Base-by-base conservation (phyloP, 1,139 yeast species). In the Geotrichum australiense region DNA sequence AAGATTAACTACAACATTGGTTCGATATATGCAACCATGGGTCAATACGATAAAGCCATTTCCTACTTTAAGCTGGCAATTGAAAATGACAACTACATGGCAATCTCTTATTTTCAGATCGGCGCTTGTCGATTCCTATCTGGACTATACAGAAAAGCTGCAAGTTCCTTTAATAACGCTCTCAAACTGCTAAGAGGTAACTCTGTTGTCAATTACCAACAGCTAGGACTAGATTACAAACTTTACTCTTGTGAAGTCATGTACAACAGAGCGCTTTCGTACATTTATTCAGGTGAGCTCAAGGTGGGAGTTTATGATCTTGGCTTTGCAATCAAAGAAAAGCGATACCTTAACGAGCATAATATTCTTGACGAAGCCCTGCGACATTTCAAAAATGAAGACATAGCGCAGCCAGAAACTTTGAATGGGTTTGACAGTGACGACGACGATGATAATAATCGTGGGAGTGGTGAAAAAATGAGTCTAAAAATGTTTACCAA, bases 161-260 rank as follows among this genome's bases (percentile, higher is more conserved):
- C 48, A 19, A 43, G 39, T 12, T 41, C 49, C 20, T 52, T 50
- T 39, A 49, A 50, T 30, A 49, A 46, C 16, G 51, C 55, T 0
- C 40, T 51, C 18, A 41, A 46, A 21, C 47, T 40, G 30, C 31
- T 52, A 27, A 41, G 55, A 5, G 55, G 55, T 19, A 52, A 52
- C 38, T 38, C 42, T 4, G 44, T 48, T 23, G 51, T 52, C 37
- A 53, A 52, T 37, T 52, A 52, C 32, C 43, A 42, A 15, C 54
- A 50, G 19, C 50, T 52, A n/a, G 55, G 55, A 7, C 41, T 52
- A 28, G 47, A 37, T 8, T 49, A 42, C 35, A 43, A 42, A 24
- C 50, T 52, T 12, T 52, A 49, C 40, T 46, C 55, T 5, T 52
- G 55, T 33, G 55, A 52, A 26, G 46, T 52, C 21, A 39, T 52